Base-by-base conservation (phyloP, 1,284 basidiomycete species). In the Apiotrichum mycotoxinovorans region DNA sequence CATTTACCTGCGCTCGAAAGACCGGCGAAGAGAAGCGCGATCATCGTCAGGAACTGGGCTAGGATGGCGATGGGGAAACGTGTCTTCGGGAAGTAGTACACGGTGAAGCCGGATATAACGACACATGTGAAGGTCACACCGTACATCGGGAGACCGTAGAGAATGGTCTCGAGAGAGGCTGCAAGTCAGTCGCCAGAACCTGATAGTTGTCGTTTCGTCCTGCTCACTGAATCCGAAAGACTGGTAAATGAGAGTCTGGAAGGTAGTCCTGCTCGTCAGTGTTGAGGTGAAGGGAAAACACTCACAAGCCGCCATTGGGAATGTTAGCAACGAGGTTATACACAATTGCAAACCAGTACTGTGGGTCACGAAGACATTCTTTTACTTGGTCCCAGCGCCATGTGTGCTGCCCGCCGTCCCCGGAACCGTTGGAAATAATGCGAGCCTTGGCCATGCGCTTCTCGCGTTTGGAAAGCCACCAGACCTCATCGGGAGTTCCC, bases 391-490 rank as follows among this genome's bases (percentile, higher is more conserved):
- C 30, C 30, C 30, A 30, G 30, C 30, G 30, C 30, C 30, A 30
- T 30, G 5, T 30, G 30, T 30, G 30, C 12, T 30, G 5, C 5
- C 11, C 11, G 2, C n/a, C 40, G n/a, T 10, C 11, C 8, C 49
- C 52, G 17, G 54, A 61, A 2, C 58, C 52, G 51, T 67, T 69
- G 15, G 57, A 46, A n/a, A 61, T 48, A 38, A 69, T 57, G 12
- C 67, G 58, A 15, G 65, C 66, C 46, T 56, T 52, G 17, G 65
- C 66, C 65, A 65, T 63, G 45, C 40, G 58, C 56, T 65, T 66
- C 54, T 69, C 57, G 17, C 62, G 57, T 37, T 54, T 54, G 41
- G 27, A 44, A 20, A 68, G 61, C 63, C 63, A 69, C 49, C 61
- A 58, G 4, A 66, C 66, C 46, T 65, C 58, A 25, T 64, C 55